These are phyloP conservation scores for Dipteronia dyeriana DNA, from an alignment of 345 rosid species.

Conservation along the genomic window DNA sequence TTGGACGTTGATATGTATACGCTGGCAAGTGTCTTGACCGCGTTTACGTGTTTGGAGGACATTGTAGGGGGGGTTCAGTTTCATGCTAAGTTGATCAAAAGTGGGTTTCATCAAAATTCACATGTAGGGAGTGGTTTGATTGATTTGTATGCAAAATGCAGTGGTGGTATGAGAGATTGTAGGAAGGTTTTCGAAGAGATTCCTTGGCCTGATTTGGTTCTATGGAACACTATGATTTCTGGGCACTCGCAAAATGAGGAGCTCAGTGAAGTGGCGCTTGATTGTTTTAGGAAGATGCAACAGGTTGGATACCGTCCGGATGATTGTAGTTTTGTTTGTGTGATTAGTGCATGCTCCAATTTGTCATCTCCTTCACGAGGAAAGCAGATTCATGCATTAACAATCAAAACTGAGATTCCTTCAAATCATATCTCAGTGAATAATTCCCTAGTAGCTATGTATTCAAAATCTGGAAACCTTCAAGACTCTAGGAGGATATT, in stretches of 20 bases:
- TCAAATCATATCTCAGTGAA: conserved; percentile 65
- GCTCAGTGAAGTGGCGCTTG: conserved; percentile 67
- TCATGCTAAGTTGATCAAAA: conserved; percentile 64
- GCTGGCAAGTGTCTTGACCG: conserved; percentile 78
- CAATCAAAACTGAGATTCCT: conserved; percentile 65
- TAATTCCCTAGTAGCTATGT: conserved; percentile 72
- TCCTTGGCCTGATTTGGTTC: conserved; percentile 60
- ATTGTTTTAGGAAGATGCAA: conserved; percentile 61
- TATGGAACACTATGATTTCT: conserved; percentile 92
- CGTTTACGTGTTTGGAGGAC: conserved; percentile 57
- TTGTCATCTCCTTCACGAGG: conserved; percentile 79
- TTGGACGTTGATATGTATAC: conserved; percentile 73
- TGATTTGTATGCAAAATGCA: conserved; percentile 83
- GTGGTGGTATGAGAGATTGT: conserved; percentile 53
- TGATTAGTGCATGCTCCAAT: conserved; percentile 70
- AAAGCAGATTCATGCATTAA: conserved; percentile 76
- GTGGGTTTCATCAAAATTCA: conserved; percentile 67
- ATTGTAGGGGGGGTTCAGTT: conserved; percentile 75
- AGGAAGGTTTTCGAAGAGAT: conserved; percentile 73
- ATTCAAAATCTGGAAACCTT: conserved; percentile 75
- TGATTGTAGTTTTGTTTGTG: conserved; percentile 88
- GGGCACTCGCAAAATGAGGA: conserved; percentile 74
- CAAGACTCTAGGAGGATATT: conserved; percentile 61
- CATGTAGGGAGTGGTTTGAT: conserved; percentile 92
- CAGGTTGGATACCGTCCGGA: conserved; percentile 66